Evolutionary conservation across 2,329 filamentous ascomycete genomes (phyloP).

Genomic region (Alternaria brassicicola): DNA sequence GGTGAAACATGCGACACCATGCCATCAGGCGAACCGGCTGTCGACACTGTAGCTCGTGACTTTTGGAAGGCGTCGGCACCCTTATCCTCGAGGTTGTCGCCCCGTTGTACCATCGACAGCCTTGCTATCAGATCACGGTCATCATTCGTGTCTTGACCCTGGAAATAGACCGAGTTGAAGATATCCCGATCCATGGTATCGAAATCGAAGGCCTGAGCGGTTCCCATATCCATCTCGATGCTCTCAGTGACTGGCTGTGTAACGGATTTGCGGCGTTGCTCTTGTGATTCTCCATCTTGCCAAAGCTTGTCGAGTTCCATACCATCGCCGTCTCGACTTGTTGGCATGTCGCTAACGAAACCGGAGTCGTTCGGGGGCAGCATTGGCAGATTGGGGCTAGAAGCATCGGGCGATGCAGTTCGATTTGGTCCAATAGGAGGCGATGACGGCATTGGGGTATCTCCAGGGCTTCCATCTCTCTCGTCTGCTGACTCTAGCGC

Average conservation of each 20-base stretch:
- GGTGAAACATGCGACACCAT: constrained; percentile 24
- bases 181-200: constrained; percentile 15
- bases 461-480: constrained; percentile 52
- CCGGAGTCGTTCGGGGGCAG: constrained; percentile 72
- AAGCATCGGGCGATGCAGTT: constrained; percentile 68
- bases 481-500: constrained; percentile 54
- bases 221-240: constrained; percentile 26
- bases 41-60: constrained; percentile 11
- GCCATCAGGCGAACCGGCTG: constrained; percentile 30
- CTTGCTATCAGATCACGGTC: constrained; percentile 3
- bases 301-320: constrained; percentile 49
- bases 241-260: constrained; percentile 28
- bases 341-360: constrained; percentile 80
- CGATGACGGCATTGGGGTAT: constrained; percentile 87
- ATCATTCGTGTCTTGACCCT: constrained; percentile 4
- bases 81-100: background rate
- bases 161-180: constrained; percentile 10
- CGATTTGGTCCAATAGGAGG: constrained; percentile 73
- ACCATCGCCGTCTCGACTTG: constrained; percentile 70
- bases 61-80: constrained; percentile 8
- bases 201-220: constrained; percentile 7
- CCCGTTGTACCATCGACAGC: constrained; percentile 3
- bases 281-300: constrained; percentile 28
- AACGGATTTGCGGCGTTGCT: constrained; percentile 17
- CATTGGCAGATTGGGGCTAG: constrained; percentile 74